Percentiles rank a stretch among this genome's conserved stretches.
Conservation (phyloP, 169 alveolate genomes). For the Plasmodium berghei region DNA sequence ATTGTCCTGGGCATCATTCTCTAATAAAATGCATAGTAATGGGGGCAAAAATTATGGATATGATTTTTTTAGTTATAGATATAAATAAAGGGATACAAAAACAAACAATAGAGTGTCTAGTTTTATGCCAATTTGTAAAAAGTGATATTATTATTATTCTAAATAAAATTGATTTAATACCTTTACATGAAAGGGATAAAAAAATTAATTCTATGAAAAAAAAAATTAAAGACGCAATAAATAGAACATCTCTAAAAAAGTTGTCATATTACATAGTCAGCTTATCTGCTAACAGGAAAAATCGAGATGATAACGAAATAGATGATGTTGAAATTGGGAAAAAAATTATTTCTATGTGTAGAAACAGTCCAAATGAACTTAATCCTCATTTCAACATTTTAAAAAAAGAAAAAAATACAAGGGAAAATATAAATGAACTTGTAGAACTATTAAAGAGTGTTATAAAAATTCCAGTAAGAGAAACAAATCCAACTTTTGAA, state of each 20-base stretch:
- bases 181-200: conserved; percentile 83
- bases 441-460: conserved; percentile 60
- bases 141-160: conserved; percentile 89
- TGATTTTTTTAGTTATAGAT: conserved; percentile 92
- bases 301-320: conserved; percentile 31
- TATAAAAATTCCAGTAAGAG: conserved; percentile 80
- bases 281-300: conserved; percentile 82
- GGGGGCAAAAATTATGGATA: conserved; percentile 94
- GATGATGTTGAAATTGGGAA: conserved; percentile 33
- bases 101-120: conserved; percentile 95
- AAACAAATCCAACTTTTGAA: conserved; percentile 31
- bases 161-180: conserved; percentile 92
- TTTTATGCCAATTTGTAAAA: conserved; percentile 90
- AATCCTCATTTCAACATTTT: no score
- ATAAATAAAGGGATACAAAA: conserved; percentile 93
- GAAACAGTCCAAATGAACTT: neutral
- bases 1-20: conserved; percentile 97
- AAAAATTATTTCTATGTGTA: neutral
- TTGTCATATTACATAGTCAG: conserved; percentile 81
- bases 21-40: conserved; percentile 92
- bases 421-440: conserved; percentile 52
- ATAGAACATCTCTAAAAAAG: conserved; percentile 76
- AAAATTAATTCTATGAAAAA: conserved; percentile 75
- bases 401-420: conserved; percentile 10
- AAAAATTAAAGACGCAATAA: conserved; percentile 72